phyloP scores from a whole-genome alignment of 75 land plant genomes.

The Picea glauca region DNA sequence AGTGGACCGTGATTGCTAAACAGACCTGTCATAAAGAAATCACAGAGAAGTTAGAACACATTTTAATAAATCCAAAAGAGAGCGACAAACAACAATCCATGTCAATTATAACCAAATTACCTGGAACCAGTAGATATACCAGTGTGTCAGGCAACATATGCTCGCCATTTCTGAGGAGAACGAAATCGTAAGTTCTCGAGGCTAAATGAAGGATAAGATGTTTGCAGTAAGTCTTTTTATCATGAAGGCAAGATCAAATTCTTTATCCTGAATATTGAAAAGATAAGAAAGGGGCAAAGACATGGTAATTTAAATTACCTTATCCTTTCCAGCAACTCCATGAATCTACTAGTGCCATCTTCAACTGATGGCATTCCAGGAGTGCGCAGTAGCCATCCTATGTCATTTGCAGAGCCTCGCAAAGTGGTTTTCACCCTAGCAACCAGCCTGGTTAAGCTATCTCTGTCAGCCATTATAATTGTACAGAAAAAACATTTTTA shows the following conservation, averaged over 20 bases:
- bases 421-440: constrained; percentile 73
- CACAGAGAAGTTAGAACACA: not conserved
- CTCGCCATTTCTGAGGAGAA: constrained; percentile 62
- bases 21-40: constrained; percentile 54
- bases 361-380: constrained; percentile 77
- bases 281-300: not conserved
- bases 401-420: constrained; percentile 93
- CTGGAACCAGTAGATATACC: constrained; percentile 92
- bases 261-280: not conserved
- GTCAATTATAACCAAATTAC: constrained; percentile 25
- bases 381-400: constrained; percentile 81
- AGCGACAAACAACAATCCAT: not conserved
- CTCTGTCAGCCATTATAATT: not conserved
- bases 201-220: not conserved
- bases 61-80: not conserved
- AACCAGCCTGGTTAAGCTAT: constrained; percentile 53
- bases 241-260: constrained; percentile 5
- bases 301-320: constrained; percentile 29
- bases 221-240: not conserved
- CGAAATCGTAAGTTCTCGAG: constrained; percentile 6
- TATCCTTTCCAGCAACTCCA: constrained; percentile 61
- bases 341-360: constrained; percentile 82
- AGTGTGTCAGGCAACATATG: constrained; percentile 81
- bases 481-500: not conserved
- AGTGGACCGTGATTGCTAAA: constrained; percentile 98